Base-by-base conservation (phyloP, 164 flowering plant genomes). In the Sedum album region DNA sequence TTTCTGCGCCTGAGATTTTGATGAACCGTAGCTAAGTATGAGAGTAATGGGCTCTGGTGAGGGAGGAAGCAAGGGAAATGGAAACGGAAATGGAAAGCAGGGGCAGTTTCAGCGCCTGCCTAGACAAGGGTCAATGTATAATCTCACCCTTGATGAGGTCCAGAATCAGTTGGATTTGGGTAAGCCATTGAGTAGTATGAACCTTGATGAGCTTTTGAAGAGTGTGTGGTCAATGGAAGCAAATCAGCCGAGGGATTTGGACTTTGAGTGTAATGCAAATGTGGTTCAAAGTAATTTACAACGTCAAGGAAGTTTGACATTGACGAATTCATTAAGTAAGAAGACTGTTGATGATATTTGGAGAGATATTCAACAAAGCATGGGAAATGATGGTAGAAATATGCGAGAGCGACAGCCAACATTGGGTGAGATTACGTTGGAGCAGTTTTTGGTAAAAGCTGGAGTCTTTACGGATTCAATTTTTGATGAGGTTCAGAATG, bases 391-490 rank as follows among this genome's bases (percentile, higher is more conserved):
- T 57, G 85, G 80, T 46, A 71, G 49, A 68, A 77, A 67, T 51
- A 36, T 73, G 31, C 78, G 67, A 60, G 88, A 86, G 49, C 75
- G 84, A 68, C 89, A 87, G 33, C 79, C 82, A 7, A 85, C 93
- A 39, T 72, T 90, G 28, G n/a, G n/a, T n/a, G n/a, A n/a, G n/a
- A n/a, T n/a, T n/a, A n/a, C n/a, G n/a, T n/a, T n/a, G n/a, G n/a
- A 93, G 77, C 93, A 93, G 71, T 93, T 93, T 73, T 75, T 93
- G 81, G 95, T 87, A 2, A 86, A 84, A 77, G 98, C 96, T 0
- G 98, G 98, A 35, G 78, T 84, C 70, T 86, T 85, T 1, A 79
- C 85, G 60, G 88, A 84, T 48, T 65, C 75, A 35, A 70, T 84
- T 28, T 17, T 69, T 1, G 83, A 77, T 15, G 78, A 76, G 23